Percentiles rank a stretch among this genome's conserved stretches.
phyloP scores from a whole-genome alignment of 306 rosid species.

The Purshia tridentata region DNA sequence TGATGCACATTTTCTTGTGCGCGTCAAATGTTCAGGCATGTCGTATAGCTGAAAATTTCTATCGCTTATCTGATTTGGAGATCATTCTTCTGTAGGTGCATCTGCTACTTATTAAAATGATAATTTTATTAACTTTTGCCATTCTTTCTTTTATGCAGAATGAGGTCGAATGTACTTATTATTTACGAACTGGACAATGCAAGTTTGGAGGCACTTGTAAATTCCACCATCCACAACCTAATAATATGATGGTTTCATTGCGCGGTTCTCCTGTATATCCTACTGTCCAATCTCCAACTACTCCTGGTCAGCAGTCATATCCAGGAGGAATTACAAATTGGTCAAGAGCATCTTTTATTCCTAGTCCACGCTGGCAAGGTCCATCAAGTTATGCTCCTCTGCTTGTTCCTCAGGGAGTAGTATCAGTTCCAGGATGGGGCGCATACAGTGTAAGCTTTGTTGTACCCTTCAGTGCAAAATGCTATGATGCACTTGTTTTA shows the following conservation, averaged over 20 bases:
- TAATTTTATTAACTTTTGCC: constrained; percentile 12
- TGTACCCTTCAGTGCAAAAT: constrained; percentile 21
- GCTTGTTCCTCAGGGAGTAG: constrained; percentile 91
- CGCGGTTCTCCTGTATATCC: constrained; percentile 85
- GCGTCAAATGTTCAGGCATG: constrained; percentile 6
- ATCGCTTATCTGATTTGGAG: constrained; percentile 10
- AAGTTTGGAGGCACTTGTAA: constrained; percentile 91
- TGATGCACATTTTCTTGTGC: not conserved
- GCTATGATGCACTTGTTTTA: constrained; percentile 6
- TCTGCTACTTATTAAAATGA: constrained; percentile 22
- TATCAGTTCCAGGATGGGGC: constrained; percentile 92
- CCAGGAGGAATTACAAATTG: constrained; percentile 82
- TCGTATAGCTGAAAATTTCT: constrained; percentile 26
- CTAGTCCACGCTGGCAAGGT: constrained; percentile 98
- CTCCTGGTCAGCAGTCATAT: constrained; percentile 88
- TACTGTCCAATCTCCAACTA: constrained; percentile 80
- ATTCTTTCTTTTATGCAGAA: constrained; percentile 49
- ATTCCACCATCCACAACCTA: constrained; percentile 95
- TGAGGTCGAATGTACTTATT: constrained; percentile 84
- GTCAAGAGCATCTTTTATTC: constrained; percentile 87
- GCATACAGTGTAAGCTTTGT: constrained; percentile 72
- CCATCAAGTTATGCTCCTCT: constrained; percentile 86
- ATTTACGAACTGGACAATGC: constrained; percentile 95
- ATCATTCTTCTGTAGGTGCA: constrained; percentile 10
- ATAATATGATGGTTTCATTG: constrained; percentile 87